Percentiles rank a stretch among this genome's conserved stretches.
phyloP scores from a whole-genome alignment of 352 stramenopile species.

The Thraustochytrium striatum region DNA sequence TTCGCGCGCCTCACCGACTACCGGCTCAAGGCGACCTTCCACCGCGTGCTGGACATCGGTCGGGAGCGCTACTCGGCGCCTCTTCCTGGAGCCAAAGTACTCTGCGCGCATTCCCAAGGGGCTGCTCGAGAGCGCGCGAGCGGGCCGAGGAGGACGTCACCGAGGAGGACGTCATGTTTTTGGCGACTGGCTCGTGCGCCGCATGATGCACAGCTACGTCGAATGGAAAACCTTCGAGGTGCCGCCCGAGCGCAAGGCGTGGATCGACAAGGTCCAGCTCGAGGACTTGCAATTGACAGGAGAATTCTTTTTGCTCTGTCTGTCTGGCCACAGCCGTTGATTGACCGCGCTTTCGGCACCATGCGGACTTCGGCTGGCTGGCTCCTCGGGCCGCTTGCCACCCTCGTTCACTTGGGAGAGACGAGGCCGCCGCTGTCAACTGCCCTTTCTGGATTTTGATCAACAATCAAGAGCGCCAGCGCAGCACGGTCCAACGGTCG shows the following conservation, averaged over 20 bases:
- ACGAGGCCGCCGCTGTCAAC: no score
- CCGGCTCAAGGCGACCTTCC: slow-evolving; percentile 25
- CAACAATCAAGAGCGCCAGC: no score
- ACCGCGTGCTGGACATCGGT: slow-evolving; percentile 21
- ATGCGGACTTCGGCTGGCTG: no score
- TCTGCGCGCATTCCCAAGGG: slow-evolving; percentile 8
- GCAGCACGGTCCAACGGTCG: no score
- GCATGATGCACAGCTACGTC: background rate
- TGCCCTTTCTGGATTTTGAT: no score
- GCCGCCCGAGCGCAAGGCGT: background rate
- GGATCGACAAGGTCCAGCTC: background rate
- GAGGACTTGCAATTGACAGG: no score
- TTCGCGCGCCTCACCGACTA: slow-evolving; percentile 10
- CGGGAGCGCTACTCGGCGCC: background rate
- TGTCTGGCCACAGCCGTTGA: no score
- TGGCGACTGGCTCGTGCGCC: slow-evolving; percentile 25
- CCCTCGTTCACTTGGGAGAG: no score
- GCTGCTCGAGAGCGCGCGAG: background rate
- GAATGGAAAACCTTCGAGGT: slow-evolving; percentile 1
- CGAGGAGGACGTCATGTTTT: background rate
- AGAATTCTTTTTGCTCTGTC: no score
- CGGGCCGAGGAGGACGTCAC: background rate
- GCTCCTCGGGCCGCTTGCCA: no score
- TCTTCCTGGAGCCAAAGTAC: slow-evolving; percentile 34
- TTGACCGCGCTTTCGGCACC: no score